phyloP scores from a whole-genome alignment of 257 asterid species.

The Phtheirospermum japonicum region DNA sequence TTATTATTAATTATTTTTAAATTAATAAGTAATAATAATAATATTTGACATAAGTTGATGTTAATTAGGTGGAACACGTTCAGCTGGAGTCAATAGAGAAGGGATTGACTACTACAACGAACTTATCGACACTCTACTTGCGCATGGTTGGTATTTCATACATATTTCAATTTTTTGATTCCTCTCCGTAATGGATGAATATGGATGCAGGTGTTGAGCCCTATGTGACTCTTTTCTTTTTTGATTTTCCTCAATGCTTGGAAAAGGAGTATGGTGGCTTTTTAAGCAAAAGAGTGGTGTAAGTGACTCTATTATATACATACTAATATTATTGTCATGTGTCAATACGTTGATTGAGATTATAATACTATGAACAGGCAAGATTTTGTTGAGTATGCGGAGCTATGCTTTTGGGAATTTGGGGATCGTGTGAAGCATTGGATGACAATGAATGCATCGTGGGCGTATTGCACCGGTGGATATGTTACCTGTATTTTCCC shows the following conservation, averaged over 20 bases:
- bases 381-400: neutral
- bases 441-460: neutral
- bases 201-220: neutral
- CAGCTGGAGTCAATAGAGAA: neutral
- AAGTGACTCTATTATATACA: too few species aligned
- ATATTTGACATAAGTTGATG: too few species aligned
- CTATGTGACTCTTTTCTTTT: neutral
- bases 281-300: neutral
- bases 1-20: too few species aligned
- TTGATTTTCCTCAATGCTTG: neutral
- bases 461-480: neutral
- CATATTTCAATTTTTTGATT: too few species aligned
- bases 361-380: too few species aligned
- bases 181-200: too few species aligned
- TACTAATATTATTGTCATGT: too few species aligned
- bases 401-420: neutral
- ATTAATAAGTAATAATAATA: too few species aligned
- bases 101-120: constrained; percentile 1
- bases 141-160: neutral
- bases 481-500: neutral
- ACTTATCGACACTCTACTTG: neutral
- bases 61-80: constrained; percentile 1
- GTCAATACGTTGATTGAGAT: too few species aligned
- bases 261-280: neutral
- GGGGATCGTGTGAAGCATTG: neutral